These are phyloP conservation scores for Clarireedia monteithiana DNA, from an alignment of 2,329 filamentous ascomycete genomes.

Conservation along the genomic window DNA sequence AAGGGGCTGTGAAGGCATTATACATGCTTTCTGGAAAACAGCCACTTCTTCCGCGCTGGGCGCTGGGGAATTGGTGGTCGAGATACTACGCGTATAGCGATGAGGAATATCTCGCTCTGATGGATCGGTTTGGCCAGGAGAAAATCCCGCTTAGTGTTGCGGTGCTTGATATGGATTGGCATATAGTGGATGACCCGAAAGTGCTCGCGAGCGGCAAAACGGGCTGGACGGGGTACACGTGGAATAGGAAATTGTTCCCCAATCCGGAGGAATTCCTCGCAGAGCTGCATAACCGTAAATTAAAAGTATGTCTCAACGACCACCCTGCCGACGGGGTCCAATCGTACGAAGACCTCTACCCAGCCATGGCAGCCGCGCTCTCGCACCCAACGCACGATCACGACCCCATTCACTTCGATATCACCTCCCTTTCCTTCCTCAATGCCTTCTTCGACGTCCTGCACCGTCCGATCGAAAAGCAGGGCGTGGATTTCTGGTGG, in stretches of 20 bases:
- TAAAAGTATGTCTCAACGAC: not conserved
- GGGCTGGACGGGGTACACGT: not conserved
- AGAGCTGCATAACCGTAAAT: not conserved
- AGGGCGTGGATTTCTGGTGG: conserved; percentile 59
- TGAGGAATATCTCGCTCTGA: conserved; percentile 47
- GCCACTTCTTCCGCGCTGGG: conserved; percentile 47
- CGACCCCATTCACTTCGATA: not conserved
- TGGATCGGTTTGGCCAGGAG: conserved; percentile 45
- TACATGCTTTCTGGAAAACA: conserved; percentile 49
- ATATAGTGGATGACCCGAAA: conserved; percentile 42
- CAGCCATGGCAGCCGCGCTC: not conserved
- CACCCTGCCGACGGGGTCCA: not conserved
- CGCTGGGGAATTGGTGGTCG: conserved; percentile 59
- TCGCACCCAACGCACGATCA: not conserved
- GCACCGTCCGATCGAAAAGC: conserved; percentile 45
- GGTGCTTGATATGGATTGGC: conserved; percentile 62
- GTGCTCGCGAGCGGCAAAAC: conserved; percentile 29
- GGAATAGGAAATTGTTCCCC: not conserved
- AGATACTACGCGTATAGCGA: conserved; percentile 51
- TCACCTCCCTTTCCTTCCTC: not conserved
- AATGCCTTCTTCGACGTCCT: conserved; percentile 38
- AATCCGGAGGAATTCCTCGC: not conserved
- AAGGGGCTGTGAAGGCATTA: conserved; percentile 43
- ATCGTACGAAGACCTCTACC: not conserved
- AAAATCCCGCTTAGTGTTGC: conserved; percentile 50